phyloP scores from a whole-genome alignment of 2,329 filamentous ascomycete genomes.

The Fusarium nematophilum region DNA sequence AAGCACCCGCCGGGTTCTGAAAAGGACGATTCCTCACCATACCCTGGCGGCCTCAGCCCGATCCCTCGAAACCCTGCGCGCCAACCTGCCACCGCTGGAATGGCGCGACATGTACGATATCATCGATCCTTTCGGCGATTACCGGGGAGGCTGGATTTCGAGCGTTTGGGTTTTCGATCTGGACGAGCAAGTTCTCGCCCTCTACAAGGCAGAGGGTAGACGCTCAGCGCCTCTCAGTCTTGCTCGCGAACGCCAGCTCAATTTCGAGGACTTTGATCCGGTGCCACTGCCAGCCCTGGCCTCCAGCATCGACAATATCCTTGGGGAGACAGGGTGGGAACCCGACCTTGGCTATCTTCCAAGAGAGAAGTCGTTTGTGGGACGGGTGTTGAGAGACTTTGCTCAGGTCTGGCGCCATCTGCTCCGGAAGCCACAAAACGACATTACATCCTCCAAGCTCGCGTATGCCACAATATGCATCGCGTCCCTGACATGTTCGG shows the following conservation, averaged over 20 bases:
- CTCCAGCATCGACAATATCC: background rate
- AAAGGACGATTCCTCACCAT: too few relatives aligned
- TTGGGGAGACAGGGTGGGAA: conserved; percentile 28
- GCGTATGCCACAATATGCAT: conserved; percentile 35
- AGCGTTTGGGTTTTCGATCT: background rate
- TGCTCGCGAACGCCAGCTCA: conserved; percentile 22
- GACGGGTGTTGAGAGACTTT: conserved; percentile 29
- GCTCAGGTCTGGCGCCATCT: conserved; percentile 36
- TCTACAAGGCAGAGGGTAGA: too few relatives aligned
- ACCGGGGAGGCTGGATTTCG: background rate
- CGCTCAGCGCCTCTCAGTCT: conserved; percentile 19
- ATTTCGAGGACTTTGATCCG: conserved; percentile 23
- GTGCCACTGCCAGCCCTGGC: background rate
- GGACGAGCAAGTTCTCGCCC: background rate
- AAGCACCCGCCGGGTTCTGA: too few relatives aligned
- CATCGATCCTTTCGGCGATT: background rate
- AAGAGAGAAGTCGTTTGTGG: conserved; percentile 22
- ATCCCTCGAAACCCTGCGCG: too few relatives aligned
- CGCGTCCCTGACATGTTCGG: too few relatives aligned
- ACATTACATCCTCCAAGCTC: conserved; percentile 26
- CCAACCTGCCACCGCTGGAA: too few relatives aligned
- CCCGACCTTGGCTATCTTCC: conserved; percentile 7
- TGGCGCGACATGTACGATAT: background rate
- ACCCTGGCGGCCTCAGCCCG: too few relatives aligned
- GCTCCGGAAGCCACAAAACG: conserved; percentile 27